Evolutionary conservation across 331 rosid genomes (phyloP), one percentile per base, ranked within the genome.

Genomic region (Pyrus hybrid): DNA sequence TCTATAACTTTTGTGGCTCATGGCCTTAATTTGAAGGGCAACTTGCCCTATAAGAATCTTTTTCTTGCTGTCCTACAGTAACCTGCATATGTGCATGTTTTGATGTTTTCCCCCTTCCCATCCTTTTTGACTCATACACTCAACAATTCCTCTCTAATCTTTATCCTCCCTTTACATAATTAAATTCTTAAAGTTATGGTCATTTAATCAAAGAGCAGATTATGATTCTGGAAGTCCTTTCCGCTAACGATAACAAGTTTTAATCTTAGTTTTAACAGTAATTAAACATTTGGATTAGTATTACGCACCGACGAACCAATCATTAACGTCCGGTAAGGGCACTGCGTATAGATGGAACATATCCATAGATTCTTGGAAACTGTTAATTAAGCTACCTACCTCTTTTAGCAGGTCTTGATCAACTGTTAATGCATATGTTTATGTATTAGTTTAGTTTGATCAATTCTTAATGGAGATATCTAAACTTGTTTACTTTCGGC

Each of bases 221-320:
- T 41, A 64, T 65, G 79, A 77, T 73, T 73, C 79, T 68, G 45
- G 1, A 30, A 13, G 54, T 47, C 17, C 82, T 79, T 82, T 82
- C 86, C 75, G 86, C 61, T 68, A 75, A 70, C 26, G 70, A 79
- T 22, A 76, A 83, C 73, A 67, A 67, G 25, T 83, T 79, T 77
- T 61, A 61, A 68, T 72, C 22, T 49, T 63, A 62, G 56, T 68
- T 51, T 77, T 70, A 16, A 60, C 57, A 5, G 68, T 72, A 58
- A 23, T 23, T 72, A 32, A 60, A 41, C 60, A 63, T 37, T 13
- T 2, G 70, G 65, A 73, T 82, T 26, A n/a, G 68, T 68, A 74
- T 63, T 26, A 83, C 78, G 78, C 86, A 71, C 83, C 86, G 86
- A 45, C 81, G 63, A 70, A 75, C 81, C 78, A 79, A 83, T 75